Percentiles rank a stretch among this genome's conserved stretches.
These are phyloP conservation scores for Pinus taeda DNA, from an alignment of 75 land plant genomes.

Conservation along the genomic window DNA sequence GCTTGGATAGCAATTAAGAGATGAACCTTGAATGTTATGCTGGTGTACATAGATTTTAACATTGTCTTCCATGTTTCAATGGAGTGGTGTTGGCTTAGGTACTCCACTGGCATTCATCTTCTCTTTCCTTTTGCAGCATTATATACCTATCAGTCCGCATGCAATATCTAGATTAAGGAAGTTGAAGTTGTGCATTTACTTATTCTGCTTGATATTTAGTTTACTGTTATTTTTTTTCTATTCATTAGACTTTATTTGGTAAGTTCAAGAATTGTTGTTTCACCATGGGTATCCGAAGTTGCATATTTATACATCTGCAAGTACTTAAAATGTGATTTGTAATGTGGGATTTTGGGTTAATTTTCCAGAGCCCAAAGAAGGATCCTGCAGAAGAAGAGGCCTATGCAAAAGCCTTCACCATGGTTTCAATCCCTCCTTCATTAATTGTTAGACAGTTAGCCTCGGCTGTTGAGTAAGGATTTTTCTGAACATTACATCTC, in stretches of 20 bases:
- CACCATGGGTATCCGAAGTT: background rate
- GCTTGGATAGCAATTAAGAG: no score
- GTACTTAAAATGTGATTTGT: no score
- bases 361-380: slow-evolving; percentile 29
- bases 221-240: background rate
- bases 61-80: no score
- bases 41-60: no score
- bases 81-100: no score
- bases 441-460: slow-evolving; percentile 27
- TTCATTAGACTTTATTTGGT: background rate
- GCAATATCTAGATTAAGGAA: background rate
- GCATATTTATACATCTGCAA: no score
- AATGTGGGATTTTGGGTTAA: background rate
- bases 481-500: background rate
- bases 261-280: background rate
- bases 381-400: slow-evolving; percentile 31
- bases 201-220: background rate
- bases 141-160: background rate
- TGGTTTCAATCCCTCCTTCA: slow-evolving; percentile 24
- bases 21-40: no score
- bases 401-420: slow-evolving; percentile 23
- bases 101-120: no score
- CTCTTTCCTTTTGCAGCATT: background rate
- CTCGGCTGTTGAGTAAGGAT: slow-evolving; percentile 25
- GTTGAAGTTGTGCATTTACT: background rate